These are phyloP conservation scores for Gliomastix tumulicola DNA, from an alignment of 2,329 filamentous ascomycete species.

Conservation along the genomic window DNA sequence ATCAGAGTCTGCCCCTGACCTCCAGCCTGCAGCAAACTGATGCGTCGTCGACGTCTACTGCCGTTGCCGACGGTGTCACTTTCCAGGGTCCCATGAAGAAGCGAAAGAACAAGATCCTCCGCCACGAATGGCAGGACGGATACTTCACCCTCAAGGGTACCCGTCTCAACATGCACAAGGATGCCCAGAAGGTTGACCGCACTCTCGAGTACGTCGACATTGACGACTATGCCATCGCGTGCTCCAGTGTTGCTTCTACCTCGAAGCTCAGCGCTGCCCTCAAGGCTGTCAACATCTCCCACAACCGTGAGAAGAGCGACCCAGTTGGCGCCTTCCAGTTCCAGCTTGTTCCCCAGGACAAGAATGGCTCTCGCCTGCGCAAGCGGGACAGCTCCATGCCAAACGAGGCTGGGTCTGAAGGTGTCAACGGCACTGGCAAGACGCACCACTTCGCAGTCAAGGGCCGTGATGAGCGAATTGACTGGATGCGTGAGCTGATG, in stretches of 20 bases:
- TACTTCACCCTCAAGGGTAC: conserved; percentile 81
- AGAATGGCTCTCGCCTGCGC: conserved; percentile 44
- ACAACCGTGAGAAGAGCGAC: conserved; percentile 43
- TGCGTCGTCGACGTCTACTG: conserved; percentile 17
- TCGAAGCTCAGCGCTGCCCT: conserved; percentile 84
- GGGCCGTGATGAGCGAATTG: conserved; percentile 81
- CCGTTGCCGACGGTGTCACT: conserved; percentile 45
- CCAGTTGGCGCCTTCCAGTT: conserved; percentile 70
- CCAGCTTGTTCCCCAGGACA: conserved; percentile 70
- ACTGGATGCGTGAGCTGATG: conserved; percentile 96
- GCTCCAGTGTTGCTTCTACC: conserved; percentile 65
- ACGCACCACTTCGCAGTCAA: conserved; percentile 92
- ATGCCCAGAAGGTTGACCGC: conserved; percentile 40
- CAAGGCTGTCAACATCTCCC: conserved; percentile 65
- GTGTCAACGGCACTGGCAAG: conserved; percentile 62
- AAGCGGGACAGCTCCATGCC: conserved; percentile 42
- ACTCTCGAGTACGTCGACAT: conserved; percentile 78
- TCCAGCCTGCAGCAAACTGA: neutral
- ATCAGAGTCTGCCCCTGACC: conserved; percentile 8
- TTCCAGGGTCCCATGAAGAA: conserved; percentile 92
- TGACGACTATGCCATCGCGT: conserved; percentile 82
- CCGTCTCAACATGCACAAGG: conserved; percentile 69
- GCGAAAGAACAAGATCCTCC: conserved; percentile 80
- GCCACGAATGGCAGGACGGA: conserved; percentile 89
- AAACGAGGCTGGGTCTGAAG: conserved; percentile 26